phyloP scores from a whole-genome alignment of 768 basidiomycete species.

The Termitomyces sp. region DNA sequence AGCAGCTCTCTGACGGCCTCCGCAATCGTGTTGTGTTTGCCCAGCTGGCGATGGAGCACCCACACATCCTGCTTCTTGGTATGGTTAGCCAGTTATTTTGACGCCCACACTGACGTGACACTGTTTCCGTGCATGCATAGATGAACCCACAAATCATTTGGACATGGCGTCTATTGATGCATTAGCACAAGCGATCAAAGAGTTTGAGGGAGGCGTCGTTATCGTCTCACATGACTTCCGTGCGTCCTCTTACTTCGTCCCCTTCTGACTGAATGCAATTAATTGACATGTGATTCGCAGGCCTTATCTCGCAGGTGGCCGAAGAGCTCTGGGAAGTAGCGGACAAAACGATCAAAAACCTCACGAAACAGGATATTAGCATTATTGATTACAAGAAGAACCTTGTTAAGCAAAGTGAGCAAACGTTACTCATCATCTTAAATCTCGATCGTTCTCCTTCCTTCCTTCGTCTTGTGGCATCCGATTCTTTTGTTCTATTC shows the following conservation, averaged over 20 bases:
- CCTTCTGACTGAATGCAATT: not conserved
- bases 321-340: conserved; percentile 99
- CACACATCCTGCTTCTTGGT: conserved; percentile 88
- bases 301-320: conserved; percentile 95
- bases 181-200: conserved; percentile 91
- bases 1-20: conserved; percentile 91
- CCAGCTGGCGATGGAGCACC: conserved; percentile 95
- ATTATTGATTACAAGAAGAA: conserved; percentile 93
- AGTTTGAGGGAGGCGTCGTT: conserved; percentile 96
- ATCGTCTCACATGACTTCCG: conserved; percentile 99
- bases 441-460: not conserved
- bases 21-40: conserved; percentile 97
- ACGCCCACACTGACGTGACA: conserved; percentile 1
- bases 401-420: conserved; percentile 73
- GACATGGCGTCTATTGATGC: conserved; percentile 99
- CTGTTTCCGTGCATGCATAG: conserved; percentile 26
- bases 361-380: conserved; percentile 86
- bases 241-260: conserved; percentile 12
- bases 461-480: not conserved
- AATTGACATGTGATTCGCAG: conserved; percentile 28
- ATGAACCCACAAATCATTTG: conserved; percentile 96
- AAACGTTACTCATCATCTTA: not conserved
- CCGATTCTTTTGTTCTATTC: not conserved
- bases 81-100: conserved; percentile 16
- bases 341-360: conserved; percentile 85